These are phyloP conservation scores for Amaranthus hypochondriacus DNA, from an alignment of 148 eudicot species.

Conservation along the genomic window DNA sequence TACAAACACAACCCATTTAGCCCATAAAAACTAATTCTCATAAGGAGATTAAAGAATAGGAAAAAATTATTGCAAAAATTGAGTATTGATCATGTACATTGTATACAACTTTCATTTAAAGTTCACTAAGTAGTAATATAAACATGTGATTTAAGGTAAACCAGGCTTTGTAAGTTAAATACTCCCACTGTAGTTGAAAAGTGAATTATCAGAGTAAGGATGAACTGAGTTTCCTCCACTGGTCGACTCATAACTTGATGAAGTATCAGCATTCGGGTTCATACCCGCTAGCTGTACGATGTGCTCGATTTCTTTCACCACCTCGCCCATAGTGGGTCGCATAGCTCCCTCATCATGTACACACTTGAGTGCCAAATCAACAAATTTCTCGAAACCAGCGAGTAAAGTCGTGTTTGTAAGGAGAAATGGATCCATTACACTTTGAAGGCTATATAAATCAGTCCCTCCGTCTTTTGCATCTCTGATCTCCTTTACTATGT, in stretches of 20 bases:
- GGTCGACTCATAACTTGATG: slow-evolving; percentile 33
- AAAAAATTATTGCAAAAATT: neutral
- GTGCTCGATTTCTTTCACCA: slow-evolving; percentile 66
- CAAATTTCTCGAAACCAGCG: slow-evolving; percentile 57
- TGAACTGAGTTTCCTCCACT: slow-evolving; percentile 28
- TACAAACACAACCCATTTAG: slow-evolving; percentile 1
- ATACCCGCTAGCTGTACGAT: slow-evolving; percentile 60
- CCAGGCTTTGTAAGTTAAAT: slow-evolving; percentile 26
- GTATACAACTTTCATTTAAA: neutral
- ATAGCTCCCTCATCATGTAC: slow-evolving; percentile 41
- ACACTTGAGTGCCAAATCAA: slow-evolving; percentile 63
- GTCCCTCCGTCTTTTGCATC: slow-evolving; percentile 42
- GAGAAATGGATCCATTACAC: slow-evolving; percentile 45
- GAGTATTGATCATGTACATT: slow-evolving; percentile 8
- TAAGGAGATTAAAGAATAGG: neutral
- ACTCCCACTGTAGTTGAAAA: slow-evolving; percentile 38
- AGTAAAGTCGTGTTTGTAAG: slow-evolving; percentile 29
- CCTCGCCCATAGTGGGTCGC: slow-evolving; percentile 76
- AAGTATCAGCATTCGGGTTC: slow-evolving; percentile 60
- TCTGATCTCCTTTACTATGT: slow-evolving; percentile 60
- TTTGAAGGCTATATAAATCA: slow-evolving; percentile 49
- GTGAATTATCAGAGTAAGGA: slow-evolving; percentile 45
- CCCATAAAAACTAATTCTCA: neutral
- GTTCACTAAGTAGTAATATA: neutral
- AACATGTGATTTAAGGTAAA: slow-evolving; percentile 23